Conservation (phyloP, 805 yeast genomes). For the Cyberlindnera suaveolens region DNA sequence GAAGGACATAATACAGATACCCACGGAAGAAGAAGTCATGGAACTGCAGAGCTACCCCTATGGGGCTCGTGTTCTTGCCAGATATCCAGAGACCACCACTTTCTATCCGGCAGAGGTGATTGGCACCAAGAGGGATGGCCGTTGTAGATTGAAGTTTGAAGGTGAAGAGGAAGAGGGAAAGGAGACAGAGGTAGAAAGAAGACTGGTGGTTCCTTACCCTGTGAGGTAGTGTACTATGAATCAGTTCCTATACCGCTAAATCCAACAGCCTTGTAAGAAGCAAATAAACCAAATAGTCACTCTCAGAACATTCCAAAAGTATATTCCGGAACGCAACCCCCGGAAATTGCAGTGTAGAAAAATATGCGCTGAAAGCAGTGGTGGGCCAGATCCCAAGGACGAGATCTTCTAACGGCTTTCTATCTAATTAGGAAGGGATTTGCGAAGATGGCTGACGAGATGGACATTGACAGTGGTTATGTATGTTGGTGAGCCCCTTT, state of each 20-base stretch:
- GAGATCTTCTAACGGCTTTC: too few species aligned
- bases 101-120: slow-evolving; percentile 92
- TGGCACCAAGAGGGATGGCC: slow-evolving; percentile 67
- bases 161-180: slow-evolving; percentile 97
- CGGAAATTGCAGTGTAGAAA: too few species aligned
- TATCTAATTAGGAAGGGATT: too few species aligned
- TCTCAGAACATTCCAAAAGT: neutral
- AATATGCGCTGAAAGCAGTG: too few species aligned
- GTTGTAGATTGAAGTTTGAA: slow-evolving; percentile 77
- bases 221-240: slow-evolving; percentile 9
- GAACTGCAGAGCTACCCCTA: slow-evolving; percentile 51
- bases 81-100: slow-evolving; percentile 96
- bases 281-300: neutral
- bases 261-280: neutral
- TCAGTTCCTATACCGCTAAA: neutral
- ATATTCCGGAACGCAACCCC: too few species aligned
- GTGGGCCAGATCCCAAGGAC: too few species aligned
- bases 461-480: slow-evolving; percentile 45
- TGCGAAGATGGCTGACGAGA: slow-evolving; percentile 42
- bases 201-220: slow-evolving; percentile 77
- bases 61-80: slow-evolving; percentile 80
- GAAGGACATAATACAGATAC: slow-evolving; percentile 73
- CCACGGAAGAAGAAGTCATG: slow-evolving; percentile 40
- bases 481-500: slow-evolving; percentile 3
- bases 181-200: slow-evolving; percentile 86